Base-by-base conservation (phyloP, 139 green algal genomes). In the Cymbomonas tetramitiformis region DNA sequence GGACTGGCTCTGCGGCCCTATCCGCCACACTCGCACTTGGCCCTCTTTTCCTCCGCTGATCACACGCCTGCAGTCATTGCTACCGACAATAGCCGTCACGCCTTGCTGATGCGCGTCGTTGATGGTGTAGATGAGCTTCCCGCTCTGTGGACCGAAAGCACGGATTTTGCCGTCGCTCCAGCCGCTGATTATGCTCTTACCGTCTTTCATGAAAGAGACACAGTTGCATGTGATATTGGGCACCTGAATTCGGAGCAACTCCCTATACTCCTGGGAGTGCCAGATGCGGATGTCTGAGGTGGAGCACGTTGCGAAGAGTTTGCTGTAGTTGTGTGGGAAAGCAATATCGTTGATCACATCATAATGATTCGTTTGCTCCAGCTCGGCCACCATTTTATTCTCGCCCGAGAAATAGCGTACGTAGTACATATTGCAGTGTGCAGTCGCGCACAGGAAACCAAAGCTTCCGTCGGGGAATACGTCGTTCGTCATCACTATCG, bases 101-200 rank as follows among this genome's bases (percentile, higher is more conserved):
- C 66, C 75, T 38, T 77, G 77, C 12, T 76, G 71, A 70, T 94
- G 83, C 6, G 82, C 82, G 33, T 88, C 79, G 50, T 85, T 68
- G 47, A 90, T 86, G 33, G 69, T 83, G 73, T 80, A 91, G 28
- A 88, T 49, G 30, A 88, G 69, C 68, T 83, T 82, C 48, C 82
- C 85, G 18, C 52, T 82, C 62, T 93, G 81, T 0, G 83, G 82
- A 0, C 74, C 77, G 70, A 89, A 89, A 1, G 63, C 79, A 9
- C 83, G 78, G 49, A 94, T 87, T 51, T 80, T 81, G 48, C 83
- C 83, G 56, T 92, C 83, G 48, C 56, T 74, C 81, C 81, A 92
- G 4, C 81, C 83, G 8, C 52, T 78, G 40, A 92, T 46, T 26
- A 92, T 80, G 55, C 30, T 58, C 21, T 64, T 70, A 55, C 81